Evolutionary conservation across 148 eudicot species (phyloP).

Genomic region (Suaeda aralocaspica): DNA sequence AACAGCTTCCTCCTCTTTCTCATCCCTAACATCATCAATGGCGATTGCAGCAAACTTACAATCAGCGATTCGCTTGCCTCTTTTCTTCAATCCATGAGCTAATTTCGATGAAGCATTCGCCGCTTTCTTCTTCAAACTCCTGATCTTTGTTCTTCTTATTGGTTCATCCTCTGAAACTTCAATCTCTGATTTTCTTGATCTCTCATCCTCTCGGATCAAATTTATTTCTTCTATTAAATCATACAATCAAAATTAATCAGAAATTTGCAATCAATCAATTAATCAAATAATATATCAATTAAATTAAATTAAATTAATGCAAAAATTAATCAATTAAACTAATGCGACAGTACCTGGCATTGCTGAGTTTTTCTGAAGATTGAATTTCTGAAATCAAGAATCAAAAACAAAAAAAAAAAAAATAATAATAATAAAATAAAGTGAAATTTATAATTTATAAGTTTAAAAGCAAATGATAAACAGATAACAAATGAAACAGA

Average conservation of each 20-base stretch:
- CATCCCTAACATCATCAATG: conserved; percentile 65
- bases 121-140: conserved; percentile 79
- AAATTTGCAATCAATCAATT: neutral
- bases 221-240: conserved; percentile 41
- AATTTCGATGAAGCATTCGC: conserved; percentile 60
- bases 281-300: neutral
- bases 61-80: conserved; percentile 54
- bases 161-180: conserved; percentile 74
- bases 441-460: no score
- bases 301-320: neutral
- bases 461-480: neutral
- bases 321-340: neutral
- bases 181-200: conserved; percentile 51
- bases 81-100: conserved; percentile 53
- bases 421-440: neutral
- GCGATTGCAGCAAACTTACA: conserved; percentile 66
- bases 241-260: neutral
- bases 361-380: conserved; percentile 15
- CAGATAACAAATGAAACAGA: conserved; percentile 7
- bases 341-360: conserved; percentile 32
- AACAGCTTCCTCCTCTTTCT: conserved; percentile 73
- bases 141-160: conserved; percentile 48
- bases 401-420: neutral
- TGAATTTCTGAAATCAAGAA: conserved; percentile 22
- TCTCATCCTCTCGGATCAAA: conserved; percentile 49